Evolutionary conservation across 2,329 filamentous ascomycete species (phyloP).

Genomic region (Xylaria arbuscula): DNA sequence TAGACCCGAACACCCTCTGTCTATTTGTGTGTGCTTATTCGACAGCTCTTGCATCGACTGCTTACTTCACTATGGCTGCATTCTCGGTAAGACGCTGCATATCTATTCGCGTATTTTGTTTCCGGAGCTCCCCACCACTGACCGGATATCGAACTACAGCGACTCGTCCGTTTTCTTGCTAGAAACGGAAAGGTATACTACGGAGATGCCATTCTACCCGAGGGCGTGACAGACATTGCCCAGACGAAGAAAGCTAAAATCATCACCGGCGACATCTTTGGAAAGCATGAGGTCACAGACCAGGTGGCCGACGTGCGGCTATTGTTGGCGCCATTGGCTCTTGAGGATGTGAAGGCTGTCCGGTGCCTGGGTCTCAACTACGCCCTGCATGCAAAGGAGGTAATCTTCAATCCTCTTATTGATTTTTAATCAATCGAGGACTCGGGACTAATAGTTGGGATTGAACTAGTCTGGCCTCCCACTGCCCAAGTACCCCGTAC

Average conservation of each 20-base stretch:
- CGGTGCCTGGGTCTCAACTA: slow-evolving; percentile 79
- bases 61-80: slow-evolving; percentile 38
- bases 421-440: neutral
- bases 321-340: slow-evolving; percentile 72
- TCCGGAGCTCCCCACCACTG: slow-evolving; percentile 2
- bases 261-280: slow-evolving; percentile 74
- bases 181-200: slow-evolving; percentile 77
- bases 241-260: slow-evolving; percentile 70
- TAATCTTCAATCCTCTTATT: slow-evolving; percentile 42
- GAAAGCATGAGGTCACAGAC: slow-evolving; percentile 71
- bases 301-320: slow-evolving; percentile 65
- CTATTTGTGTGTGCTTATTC: slow-evolving; percentile 34
- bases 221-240: slow-evolving; percentile 68
- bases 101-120: neutral
- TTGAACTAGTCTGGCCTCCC: slow-evolving; percentile 67
- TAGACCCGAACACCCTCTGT: slow-evolving; percentile 16
- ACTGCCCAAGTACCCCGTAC: slow-evolving; percentile 75
- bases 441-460: slow-evolving; percentile 19
- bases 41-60: slow-evolving; percentile 38
- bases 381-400: slow-evolving; percentile 75
- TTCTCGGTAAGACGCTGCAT: slow-evolving; percentile 56
- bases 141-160: slow-evolving; percentile 55
- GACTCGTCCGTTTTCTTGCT: slow-evolving; percentile 78
- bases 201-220: slow-evolving; percentile 77
- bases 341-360: slow-evolving; percentile 72